Percentiles rank a stretch among this genome's conserved stretches.
phyloP scores from a whole-genome alignment of 805 yeast genomes.

The Teunomyces stri region DNA sequence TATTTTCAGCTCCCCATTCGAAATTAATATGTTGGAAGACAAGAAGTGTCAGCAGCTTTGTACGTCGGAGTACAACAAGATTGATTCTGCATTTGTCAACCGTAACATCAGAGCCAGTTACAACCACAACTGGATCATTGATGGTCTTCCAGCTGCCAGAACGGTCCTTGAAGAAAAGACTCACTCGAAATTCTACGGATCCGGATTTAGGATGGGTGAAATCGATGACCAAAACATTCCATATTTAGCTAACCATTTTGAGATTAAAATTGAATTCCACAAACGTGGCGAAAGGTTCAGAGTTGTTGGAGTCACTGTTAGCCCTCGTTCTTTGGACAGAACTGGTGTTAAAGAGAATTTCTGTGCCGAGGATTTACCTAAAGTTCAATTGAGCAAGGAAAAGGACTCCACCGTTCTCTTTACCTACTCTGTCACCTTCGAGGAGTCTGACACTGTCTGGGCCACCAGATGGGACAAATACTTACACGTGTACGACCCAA shows the following conservation, averaged over 20 bases:
- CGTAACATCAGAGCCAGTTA: constrained; percentile 80
- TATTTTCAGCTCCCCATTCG: constrained; percentile 88
- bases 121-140: constrained; percentile 88
- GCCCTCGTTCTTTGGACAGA: constrained; percentile 58
- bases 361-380: constrained; percentile 35
- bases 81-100: constrained; percentile 74
- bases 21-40: constrained; percentile 72
- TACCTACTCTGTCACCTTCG: constrained; percentile 81
- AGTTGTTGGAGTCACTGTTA: constrained; percentile 86
- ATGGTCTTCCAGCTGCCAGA: constrained; percentile 91
- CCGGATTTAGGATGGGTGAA: constrained; percentile 78
- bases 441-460: constrained; percentile 75
- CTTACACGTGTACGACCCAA: constrained; percentile 85
- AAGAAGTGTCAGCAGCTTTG: constrained; percentile 71
- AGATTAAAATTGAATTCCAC: constrained; percentile 79
- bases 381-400: constrained; percentile 48
- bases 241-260: constrained; percentile 77
- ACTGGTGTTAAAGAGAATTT: constrained; percentile 21
- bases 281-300: constrained; percentile 66
- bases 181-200: constrained; percentile 61
- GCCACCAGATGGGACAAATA: constrained; percentile 99
- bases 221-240: constrained; percentile 57
- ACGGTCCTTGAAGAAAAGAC: constrained; percentile 56
- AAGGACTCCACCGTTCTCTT: constrained; percentile 60
- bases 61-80: constrained; percentile 51